Conservation (phyloP, 106 monocot species). For the Platanthera zijinensis region DNA sequence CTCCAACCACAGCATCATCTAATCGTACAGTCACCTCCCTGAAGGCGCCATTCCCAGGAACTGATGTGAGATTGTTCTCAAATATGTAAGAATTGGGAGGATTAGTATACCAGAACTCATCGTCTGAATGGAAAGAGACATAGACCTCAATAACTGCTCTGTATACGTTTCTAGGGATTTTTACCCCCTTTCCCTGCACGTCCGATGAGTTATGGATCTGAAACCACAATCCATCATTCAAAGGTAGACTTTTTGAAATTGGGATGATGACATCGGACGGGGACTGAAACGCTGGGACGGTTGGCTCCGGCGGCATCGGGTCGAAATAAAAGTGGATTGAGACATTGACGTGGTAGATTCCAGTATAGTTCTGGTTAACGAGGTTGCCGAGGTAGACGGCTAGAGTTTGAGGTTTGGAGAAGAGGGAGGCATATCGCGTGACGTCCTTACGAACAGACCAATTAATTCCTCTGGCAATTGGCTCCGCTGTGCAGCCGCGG, state of each 20-base stretch:
- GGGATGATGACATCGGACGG: slow-evolving; percentile 78
- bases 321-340: background rate
- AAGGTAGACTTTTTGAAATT: slow-evolving; percentile 54
- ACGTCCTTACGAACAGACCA: no score
- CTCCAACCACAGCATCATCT: slow-evolving; percentile 62
- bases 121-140: slow-evolving; percentile 63
- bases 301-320: slow-evolving; percentile 27
- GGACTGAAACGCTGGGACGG: slow-evolving; percentile 13
- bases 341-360: no score
- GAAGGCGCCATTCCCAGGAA: slow-evolving; percentile 64
- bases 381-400: no score
- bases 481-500: no score
- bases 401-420: no score
- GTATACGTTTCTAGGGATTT: slow-evolving; percentile 62
- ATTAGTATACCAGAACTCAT: slow-evolving; percentile 89
- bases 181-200: slow-evolving; percentile 32
- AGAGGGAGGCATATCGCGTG: no score
- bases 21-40: slow-evolving; percentile 54
- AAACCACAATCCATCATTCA: slow-evolving; percentile 82
- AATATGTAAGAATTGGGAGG: slow-evolving; percentile 59
- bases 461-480: no score
- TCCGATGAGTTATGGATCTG: slow-evolving; percentile 46
- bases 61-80: slow-evolving; percentile 43
- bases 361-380: no score
- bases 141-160: slow-evolving; percentile 78